A percentile compares a stretch with the other conserved stretches of the same genome.
phyloP scores from a whole-genome alignment of 768 basidiomycete species.

The Boletus sensibilis region DNA sequence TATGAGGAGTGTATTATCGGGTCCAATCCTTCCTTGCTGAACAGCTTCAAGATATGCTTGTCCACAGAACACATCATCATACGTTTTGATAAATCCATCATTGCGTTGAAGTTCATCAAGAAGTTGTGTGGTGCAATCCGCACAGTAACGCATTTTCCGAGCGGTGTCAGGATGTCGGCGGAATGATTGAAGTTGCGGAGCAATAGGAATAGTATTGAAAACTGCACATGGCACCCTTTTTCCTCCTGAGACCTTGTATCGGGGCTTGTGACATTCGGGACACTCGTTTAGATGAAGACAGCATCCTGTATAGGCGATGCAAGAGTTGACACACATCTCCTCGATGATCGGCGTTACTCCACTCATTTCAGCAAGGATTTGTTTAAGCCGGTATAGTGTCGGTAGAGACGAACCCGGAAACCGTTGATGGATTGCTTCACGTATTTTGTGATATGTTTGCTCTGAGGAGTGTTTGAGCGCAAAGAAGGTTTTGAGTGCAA shows the following conservation, averaged over 20 bases:
- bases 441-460: neutral
- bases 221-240: too few relatives aligned
- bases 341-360: neutral
- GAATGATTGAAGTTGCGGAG: neutral
- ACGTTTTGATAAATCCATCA: neutral
- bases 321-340: neutral
- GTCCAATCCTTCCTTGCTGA: neutral
- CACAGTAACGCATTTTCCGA: neutral
- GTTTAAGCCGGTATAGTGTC: neutral
- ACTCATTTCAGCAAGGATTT: neutral
- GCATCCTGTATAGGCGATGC: neutral
- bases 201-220: neutral
- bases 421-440: neutral
- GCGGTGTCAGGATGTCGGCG: neutral
- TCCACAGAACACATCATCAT: neutral
- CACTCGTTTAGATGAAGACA: neutral
- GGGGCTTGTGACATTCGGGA: neutral
- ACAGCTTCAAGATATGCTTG: neutral
- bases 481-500: neutral
- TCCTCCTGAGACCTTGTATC: too few relatives aligned
- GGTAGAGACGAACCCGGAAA: neutral
- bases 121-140: accelerated
- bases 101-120: neutral
- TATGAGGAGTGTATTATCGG: neutral
- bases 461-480: neutral